A percentile compares a stretch with the other conserved stretches of the same genome.
phyloP scores from a whole-genome alignment of 768 basidiomycete species.

The Dendrothele bispora region DNA sequence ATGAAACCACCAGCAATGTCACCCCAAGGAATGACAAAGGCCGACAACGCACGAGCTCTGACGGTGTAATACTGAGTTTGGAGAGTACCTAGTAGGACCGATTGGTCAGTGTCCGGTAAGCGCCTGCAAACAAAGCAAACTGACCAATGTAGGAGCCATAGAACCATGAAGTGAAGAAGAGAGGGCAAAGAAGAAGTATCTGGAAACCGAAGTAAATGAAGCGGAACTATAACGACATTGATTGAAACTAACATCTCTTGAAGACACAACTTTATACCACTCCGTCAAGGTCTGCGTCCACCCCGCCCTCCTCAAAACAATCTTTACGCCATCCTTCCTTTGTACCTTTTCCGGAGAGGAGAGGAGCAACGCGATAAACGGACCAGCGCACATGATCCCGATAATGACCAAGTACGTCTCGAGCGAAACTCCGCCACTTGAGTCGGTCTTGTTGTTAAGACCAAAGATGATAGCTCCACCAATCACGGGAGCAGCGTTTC shows the following conservation, averaged over 20 bases:
- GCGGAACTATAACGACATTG: background rate
- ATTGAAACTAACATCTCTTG: slow-evolving; percentile 18
- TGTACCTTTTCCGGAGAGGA: slow-evolving; percentile 29
- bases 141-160: slow-evolving; percentile 29
- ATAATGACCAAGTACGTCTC: slow-evolving; percentile 33
- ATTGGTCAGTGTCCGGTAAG: background rate
- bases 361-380: slow-evolving; percentile 28
- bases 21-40: slow-evolving; percentile 26
- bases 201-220: slow-evolving; percentile 1
- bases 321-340: slow-evolving; percentile 29
- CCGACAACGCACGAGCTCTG: slow-evolving; percentile 28
- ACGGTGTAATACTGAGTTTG: slow-evolving; percentile 34
- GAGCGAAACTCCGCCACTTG: slow-evolving; percentile 29
- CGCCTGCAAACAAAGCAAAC: background rate
- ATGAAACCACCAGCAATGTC: slow-evolving; percentile 29
- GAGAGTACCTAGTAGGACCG: slow-evolving; percentile 26
- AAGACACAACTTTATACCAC: slow-evolving; percentile 27
- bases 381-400: slow-evolving; percentile 35
- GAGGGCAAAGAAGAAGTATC: slow-evolving; percentile 30
- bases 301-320: slow-evolving; percentile 25
- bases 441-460: slow-evolving; percentile 26
- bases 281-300: slow-evolving; percentile 26
- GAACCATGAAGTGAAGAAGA: slow-evolving; percentile 35
- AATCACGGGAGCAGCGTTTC: slow-evolving; percentile 31
- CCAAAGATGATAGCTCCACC: slow-evolving; percentile 35